Conservation (phyloP, 1,284 basidiomycete species). For the Naganishia cerealis region DNA sequence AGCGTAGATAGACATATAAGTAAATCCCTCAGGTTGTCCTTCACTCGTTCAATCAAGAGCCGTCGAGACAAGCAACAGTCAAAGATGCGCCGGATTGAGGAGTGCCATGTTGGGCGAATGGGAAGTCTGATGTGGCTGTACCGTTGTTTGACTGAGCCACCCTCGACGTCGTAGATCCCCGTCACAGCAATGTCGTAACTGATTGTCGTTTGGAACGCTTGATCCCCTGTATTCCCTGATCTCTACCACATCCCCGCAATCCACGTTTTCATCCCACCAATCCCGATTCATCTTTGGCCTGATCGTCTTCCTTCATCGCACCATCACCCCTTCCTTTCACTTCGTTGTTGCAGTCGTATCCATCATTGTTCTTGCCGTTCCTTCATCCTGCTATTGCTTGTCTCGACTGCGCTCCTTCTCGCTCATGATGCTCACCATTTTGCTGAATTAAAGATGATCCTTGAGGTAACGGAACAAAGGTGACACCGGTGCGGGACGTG, state of each 20-base stretch:
- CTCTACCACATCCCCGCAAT: not conserved
- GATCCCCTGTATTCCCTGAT: not conserved
- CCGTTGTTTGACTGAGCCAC: too few species aligned
- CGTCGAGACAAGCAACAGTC: constrained; percentile 9
- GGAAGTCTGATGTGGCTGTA: too few species aligned
- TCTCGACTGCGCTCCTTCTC: not conserved
- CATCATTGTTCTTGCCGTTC: not conserved
- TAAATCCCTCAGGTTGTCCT: not conserved
- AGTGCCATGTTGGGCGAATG: not conserved
- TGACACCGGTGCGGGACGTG: constrained; percentile 29
- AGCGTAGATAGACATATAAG: not conserved
- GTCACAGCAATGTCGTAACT: too few species aligned
- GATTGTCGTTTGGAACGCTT: too few species aligned
- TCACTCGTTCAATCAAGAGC: not conserved
- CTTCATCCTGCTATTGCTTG: constrained; percentile 13
- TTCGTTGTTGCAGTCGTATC: not conserved
- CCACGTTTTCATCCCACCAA: not conserved
- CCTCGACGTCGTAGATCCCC: too few species aligned
- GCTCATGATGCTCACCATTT: constrained; percentile 27
- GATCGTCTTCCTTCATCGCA: not conserved
- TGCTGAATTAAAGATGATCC: constrained; percentile 29
- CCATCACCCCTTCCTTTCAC: too few species aligned
- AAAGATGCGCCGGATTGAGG: not conserved
- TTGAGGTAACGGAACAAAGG: constrained; percentile 29
- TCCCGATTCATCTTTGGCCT: not conserved